Evolutionary conservation across 768 basidiomycete species (phyloP).

Genomic region (Agaricus sinodeliciosus): DNA sequence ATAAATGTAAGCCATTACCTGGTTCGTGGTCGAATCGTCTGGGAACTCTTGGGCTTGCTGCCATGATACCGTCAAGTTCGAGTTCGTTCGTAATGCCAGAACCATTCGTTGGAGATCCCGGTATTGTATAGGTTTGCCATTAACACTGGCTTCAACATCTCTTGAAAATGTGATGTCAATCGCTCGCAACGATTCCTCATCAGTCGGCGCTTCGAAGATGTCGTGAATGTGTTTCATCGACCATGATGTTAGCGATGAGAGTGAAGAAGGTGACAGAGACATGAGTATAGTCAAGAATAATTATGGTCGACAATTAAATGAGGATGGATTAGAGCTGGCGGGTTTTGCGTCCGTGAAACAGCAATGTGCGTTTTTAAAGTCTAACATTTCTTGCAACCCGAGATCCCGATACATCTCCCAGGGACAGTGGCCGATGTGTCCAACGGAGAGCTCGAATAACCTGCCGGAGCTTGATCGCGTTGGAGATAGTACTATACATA

Average conservation of each 20-base stretch:
- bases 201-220: constrained; percentile 12
- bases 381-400: no score
- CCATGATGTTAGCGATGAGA: constrained; percentile 11
- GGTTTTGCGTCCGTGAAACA: background rate
- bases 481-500: constrained; percentile 4
- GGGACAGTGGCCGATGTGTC: background rate
- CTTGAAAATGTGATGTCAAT: constrained; percentile 6
- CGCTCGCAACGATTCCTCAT: constrained; percentile 9
- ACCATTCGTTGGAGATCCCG: constrained; percentile 10
- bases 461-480: constrained; percentile 3
- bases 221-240: constrained; percentile 8
- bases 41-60: constrained; percentile 6
- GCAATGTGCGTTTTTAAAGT: no score
- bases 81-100: constrained; percentile 7
- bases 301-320: background rate
- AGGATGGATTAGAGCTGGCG: background rate
- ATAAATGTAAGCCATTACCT: background rate
- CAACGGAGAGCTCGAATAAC: background rate
- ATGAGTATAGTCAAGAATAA: background rate
- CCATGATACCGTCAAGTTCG: constrained; percentile 6
- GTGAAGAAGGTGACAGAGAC: background rate
- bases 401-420: no score
- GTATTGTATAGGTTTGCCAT: constrained; percentile 7
- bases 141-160: constrained; percentile 9
- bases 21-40: constrained; percentile 4